phyloP scores from a whole-genome alignment of 768 basidiomycete species.

The Lactarius evosmus region DNA sequence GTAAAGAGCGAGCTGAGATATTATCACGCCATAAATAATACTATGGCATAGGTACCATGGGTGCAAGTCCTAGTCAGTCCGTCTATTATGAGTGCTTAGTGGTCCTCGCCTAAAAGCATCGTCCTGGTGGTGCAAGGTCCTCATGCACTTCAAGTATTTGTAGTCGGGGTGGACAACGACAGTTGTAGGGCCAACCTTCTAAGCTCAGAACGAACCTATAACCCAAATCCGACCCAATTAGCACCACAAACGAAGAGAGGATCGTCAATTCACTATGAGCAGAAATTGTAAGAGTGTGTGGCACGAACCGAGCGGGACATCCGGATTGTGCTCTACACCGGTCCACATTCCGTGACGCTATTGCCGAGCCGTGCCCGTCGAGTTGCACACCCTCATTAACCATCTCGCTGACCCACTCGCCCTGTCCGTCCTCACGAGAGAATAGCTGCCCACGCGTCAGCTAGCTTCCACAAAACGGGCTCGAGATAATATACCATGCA shows the following conservation, averaged over 20 bases:
- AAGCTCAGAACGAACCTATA: constrained; percentile 44
- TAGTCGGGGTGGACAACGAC: too few relatives aligned
- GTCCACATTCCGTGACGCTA: constrained; percentile 58
- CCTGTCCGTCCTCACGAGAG: constrained; percentile 32
- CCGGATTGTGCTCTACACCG: constrained; percentile 44
- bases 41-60: neutral
- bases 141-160: too few relatives aligned
- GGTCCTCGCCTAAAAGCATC: neutral
- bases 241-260: neutral
- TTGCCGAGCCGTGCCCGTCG: constrained; percentile 50
- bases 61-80: neutral
- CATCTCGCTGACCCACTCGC: constrained; percentile 53
- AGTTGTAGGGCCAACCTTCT: constrained; percentile 37
- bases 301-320: constrained; percentile 43
- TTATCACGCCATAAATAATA: neutral
- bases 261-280: neutral
- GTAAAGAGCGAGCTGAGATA: neutral
- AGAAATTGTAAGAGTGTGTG: neutral
- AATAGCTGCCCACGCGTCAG: constrained; percentile 23
- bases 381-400: constrained; percentile 57
- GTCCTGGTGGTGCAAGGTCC: too few relatives aligned
- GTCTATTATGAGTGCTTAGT: neutral
- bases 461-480: neutral
- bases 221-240: too few relatives aligned
- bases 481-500: too few relatives aligned